Conservation (phyloP, 1,139 yeast genomes). For the Geotrichum australiense region DNA sequence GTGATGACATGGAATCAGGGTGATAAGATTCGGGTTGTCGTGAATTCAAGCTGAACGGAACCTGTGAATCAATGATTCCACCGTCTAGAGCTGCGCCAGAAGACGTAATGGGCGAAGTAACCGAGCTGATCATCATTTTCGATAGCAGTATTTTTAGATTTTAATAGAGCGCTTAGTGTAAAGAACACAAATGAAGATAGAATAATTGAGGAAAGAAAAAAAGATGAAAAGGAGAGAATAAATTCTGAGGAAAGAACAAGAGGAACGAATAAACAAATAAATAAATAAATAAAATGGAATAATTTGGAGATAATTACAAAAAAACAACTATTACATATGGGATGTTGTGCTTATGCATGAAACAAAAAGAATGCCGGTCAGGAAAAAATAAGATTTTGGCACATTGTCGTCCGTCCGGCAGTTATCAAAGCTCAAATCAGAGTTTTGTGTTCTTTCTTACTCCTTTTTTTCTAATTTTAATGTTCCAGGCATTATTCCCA, state of each 20-base stretch:
- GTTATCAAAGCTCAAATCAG: neutral
- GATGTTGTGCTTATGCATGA: neutral
- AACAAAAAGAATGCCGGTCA: neutral
- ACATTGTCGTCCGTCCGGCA: constrained; percentile 8
- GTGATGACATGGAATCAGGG: neutral
- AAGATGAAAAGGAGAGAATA: neutral
- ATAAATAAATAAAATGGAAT: neutral
- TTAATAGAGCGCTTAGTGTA: no score
- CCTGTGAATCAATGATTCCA: neutral
- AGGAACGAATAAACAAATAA: neutral
- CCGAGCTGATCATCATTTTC: neutral
- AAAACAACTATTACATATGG: neutral
- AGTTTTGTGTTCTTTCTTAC: constrained; percentile 1
- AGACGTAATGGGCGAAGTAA: neutral
- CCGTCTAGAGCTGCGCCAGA: neutral
- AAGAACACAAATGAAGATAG: neutral
- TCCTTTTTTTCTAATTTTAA: no score
- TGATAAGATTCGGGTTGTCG: neutral
- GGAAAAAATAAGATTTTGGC: constrained; percentile 1
- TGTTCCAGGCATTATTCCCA: no score
- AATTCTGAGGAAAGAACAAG: neutral
- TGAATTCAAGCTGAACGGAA: no score
- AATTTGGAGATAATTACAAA: neutral
- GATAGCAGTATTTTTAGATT: neutral
- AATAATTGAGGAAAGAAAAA: neutral